Evolutionary conservation across 306 rosid species (phyloP).

Genomic region (Lupinus albus): DNA sequence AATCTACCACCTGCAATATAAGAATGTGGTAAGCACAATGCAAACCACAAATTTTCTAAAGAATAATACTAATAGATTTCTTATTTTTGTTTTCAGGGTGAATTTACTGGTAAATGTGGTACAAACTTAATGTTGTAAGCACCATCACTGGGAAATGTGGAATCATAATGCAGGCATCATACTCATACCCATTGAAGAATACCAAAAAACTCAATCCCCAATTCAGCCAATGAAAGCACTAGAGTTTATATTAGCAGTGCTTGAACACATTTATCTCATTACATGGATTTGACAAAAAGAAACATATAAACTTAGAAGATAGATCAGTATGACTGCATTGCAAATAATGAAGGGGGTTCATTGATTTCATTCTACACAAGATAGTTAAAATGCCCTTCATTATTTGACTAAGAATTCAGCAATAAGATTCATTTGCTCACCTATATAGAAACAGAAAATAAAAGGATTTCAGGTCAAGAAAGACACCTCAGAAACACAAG

Average conservation of each 20-base stretch:
- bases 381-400: slow-evolving; percentile 43
- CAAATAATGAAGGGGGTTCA: slow-evolving; percentile 28
- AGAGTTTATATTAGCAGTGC: slow-evolving; percentile 50
- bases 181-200: slow-evolving; percentile 81
- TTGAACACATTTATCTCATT: slow-evolving; percentile 23
- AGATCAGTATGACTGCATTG: slow-evolving; percentile 36
- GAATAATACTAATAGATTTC: background rate
- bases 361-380: slow-evolving; percentile 28
- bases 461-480: slow-evolving; percentile 16
- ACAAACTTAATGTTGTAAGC: slow-evolving; percentile 53
- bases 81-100: slow-evolving; percentile 45
- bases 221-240: slow-evolving; percentile 22
- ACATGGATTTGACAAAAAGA: background rate
- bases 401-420: slow-evolving; percentile 43
- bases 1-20: slow-evolving; percentile 28
- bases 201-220: slow-evolving; percentile 36
- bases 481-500: slow-evolving; percentile 38
- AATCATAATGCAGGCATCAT: slow-evolving; percentile 73
- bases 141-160: slow-evolving; percentile 72
- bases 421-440: slow-evolving; percentile 42
- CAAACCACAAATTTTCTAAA: too few relatives aligned
- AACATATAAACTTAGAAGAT: background rate
- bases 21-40: background rate
- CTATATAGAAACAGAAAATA: slow-evolving; percentile 35
- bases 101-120: slow-evolving; percentile 46